Evolutionary conservation across 805 yeast species (phyloP), one percentile per base, ranked within the genome.

Genomic region (Wickerhamiella occidentalis): DNA sequence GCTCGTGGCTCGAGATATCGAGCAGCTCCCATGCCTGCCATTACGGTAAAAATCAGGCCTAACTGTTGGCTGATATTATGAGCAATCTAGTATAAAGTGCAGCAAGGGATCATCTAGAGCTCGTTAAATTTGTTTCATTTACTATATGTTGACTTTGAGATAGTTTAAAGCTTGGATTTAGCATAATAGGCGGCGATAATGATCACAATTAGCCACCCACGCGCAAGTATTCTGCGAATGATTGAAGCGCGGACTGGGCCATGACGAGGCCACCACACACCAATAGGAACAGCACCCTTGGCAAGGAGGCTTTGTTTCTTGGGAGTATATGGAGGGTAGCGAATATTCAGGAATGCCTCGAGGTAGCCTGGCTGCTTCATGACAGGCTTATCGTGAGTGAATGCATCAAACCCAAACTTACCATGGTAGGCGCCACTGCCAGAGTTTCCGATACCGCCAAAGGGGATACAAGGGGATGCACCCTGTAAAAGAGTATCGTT

Each of bases 381-480:
- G 2, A 79, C 69, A 0, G 87, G 75, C 58, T 94, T 74, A 60
- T 76, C 76, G 63, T 85, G 94, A 1, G 86, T 75, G 60, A 88
- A 88, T n/a, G 82, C 70, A 41, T 78, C 76, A 54, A 79, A 73
- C 7, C 87, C 81, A 61, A 67, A 71, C 53, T 65, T 66, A 2
- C 96, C 95, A 61, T 87, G 96, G 65, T 86, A 87, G 29, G 73
- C 67, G 9, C 96, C 96, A 51, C 70, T 68, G 1, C 97, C 97
- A 0, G 95, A 85, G 13, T 62, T 62, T 12, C 96, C 96, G 50
- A 88, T 68, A 21, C 97, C 97, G 29, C 97, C 97, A 65, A 88
- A 90, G 22, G 96, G 96, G 2, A 85, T 76, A 45, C 72, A 71
- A 6, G 71, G 51, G 48, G 82, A 71, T 0, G 78, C 88, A 40